Evolutionary conservation across 768 basidiomycete genomes (phyloP), one percentile per base, ranked within the genome.

Genomic region (Podaxis sp.): DNA sequence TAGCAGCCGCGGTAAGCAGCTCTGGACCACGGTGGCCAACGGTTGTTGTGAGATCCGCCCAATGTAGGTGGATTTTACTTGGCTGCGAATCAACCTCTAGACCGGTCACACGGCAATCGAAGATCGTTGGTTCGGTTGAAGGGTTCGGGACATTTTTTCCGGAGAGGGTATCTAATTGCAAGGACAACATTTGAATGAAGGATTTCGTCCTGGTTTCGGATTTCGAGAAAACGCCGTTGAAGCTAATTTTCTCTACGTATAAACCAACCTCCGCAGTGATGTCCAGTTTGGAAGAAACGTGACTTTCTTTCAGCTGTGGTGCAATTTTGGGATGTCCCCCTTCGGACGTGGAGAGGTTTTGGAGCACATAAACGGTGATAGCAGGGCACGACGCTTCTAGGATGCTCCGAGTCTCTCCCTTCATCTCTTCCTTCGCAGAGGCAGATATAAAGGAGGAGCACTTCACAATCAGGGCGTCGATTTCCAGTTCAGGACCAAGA

Each of bases 1-100:
- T 65, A 25, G 69, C 67, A 3, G 75, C 72, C 6, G 77, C 75
- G 6, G 73, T 67, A 22, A 77, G 66, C 58, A 80, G 73, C 65
- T 79, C 80, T 17, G 80, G 81, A 25, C 78, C 79, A 36, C 71
- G 69, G 64, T 80, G 79, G n/a, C 76, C 76, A 12, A 81, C 65
- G 53, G 72, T 69, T 13, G 74, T 53, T 2, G 64, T 65, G 24
- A 70, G 61, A 55, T 65, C 63, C 22, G 64, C 74, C 59, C 68
- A 19, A n/a, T 15, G 24, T 3, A 62, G 12, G 13, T 51, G 54
- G 25, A 70, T 37, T 27, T 49, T 61, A 41, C 51, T 50, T 15
- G 60, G 63, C 7, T 63, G 61, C 9, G 64, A 55, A 33, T 68
- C 59, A 22, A 70, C 24, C 2, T 57, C 58, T 22, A 66, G 46